Evolutionary conservation across 768 basidiomycete genomes (phyloP).

Genomic region (Crucibulum laeve): DNA sequence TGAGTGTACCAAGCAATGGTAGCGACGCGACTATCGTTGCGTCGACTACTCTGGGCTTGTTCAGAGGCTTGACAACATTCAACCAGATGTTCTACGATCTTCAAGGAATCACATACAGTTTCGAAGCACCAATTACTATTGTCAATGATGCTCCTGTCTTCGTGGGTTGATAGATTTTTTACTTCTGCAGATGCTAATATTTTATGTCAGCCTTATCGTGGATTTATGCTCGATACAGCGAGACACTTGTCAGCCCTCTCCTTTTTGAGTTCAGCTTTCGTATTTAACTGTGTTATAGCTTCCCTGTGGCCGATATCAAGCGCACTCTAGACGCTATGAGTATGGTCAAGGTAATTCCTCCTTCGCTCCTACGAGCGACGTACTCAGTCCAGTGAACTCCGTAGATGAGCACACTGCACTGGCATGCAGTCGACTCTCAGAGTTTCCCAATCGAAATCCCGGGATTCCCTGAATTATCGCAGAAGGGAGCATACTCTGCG

Average conservation of each 20-base stretch:
- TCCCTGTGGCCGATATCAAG: conserved; percentile 49
- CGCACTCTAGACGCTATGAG: conserved; percentile 65
- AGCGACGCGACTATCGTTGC: conserved; percentile 41
- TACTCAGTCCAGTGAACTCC: conserved; percentile 12
- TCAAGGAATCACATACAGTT: conserved; percentile 31
- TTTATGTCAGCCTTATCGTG: conserved; percentile 61
- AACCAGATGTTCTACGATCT: conserved; percentile 53
- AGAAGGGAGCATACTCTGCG: conserved; percentile 64
- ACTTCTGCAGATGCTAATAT: conserved; percentile 49
- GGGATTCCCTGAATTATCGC: conserved; percentile 56
- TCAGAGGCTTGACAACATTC: conserved; percentile 64
- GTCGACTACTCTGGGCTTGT: conserved; percentile 53
- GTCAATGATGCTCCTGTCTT: background rate
- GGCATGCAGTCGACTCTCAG: conserved; percentile 70
- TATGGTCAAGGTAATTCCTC: conserved; percentile 47
- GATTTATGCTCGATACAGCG: conserved; percentile 67
- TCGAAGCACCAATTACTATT: background rate
- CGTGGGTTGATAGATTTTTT: background rate
- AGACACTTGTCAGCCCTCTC: conserved; percentile 49
- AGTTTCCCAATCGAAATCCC: conserved; percentile 59
- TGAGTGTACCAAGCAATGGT: conserved; percentile 40
- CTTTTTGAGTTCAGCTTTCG: background rate
- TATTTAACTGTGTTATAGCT: conserved; percentile 23
- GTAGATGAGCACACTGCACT: conserved; percentile 61
- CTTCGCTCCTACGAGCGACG: conserved; percentile 47